phyloP scores from a whole-genome alignment of 2,329 filamentous ascomycete genomes.

The Penicillium occitanis region DNA sequence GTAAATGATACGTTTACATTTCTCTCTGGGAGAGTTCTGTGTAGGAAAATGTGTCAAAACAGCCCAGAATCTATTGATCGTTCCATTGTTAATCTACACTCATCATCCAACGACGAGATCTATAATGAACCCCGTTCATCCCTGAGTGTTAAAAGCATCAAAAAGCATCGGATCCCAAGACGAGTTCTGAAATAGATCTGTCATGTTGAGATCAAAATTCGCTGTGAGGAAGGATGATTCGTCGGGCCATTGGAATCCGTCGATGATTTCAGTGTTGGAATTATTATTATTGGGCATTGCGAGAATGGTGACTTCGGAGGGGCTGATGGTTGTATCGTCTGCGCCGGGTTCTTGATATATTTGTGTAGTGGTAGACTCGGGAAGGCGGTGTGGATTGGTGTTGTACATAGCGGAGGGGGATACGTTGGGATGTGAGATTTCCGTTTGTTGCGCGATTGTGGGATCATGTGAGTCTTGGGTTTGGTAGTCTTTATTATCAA shows the following conservation, averaged over 20 bases:
- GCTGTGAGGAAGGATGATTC: slow-evolving; percentile 22
- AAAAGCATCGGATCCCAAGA: slow-evolving; percentile 33
- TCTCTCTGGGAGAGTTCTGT: background rate
- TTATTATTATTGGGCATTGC: background rate
- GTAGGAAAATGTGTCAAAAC: background rate
- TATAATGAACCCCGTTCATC: background rate
- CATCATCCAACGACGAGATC: background rate
- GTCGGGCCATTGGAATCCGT: slow-evolving; percentile 14
- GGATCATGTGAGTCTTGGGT: background rate
- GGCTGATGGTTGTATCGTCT: background rate
- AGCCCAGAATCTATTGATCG: background rate
- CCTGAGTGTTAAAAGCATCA: slow-evolving; percentile 33
- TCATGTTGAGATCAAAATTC: slow-evolving; percentile 35
- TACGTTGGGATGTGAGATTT: background rate
- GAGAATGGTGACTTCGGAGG: background rate
- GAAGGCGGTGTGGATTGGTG: background rate
- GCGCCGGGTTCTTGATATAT: background rate
- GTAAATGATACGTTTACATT: background rate
- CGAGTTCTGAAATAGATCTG: slow-evolving; percentile 34
- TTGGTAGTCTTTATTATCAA: background rate
- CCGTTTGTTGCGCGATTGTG: background rate
- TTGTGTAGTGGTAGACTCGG: background rate
- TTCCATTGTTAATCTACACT: background rate
- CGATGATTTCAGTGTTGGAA: background rate
- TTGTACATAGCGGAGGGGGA: background rate